phyloP scores from a whole-genome alignment of 2,329 filamentous ascomycete genomes.

The Fusarium mundagurra region DNA sequence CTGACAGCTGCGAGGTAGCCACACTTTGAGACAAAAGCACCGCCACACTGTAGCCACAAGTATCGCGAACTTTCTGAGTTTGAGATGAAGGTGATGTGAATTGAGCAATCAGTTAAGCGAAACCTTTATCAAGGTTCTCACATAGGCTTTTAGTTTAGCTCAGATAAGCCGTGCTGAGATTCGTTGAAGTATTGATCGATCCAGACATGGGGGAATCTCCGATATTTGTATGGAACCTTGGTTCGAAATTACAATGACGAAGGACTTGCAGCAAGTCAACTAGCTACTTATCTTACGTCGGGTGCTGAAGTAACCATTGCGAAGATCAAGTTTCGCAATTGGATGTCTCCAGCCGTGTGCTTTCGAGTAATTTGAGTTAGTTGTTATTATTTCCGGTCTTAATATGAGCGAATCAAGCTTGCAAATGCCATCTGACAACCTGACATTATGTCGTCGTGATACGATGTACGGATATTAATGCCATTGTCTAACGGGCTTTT shows the following conservation, averaged over 20 bases:
- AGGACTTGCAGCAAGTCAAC: not conserved
- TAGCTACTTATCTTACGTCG: not conserved
- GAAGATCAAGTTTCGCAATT: not conserved
- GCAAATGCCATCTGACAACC: not conserved
- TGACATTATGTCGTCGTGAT: not conserved
- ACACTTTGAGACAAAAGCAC: constrained; percentile 17
- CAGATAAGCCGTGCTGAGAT: not conserved
- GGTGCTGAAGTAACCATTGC: not conserved
- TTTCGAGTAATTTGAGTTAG: not conserved
- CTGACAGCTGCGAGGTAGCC: constrained; percentile 34
- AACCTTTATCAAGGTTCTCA: constrained; percentile 3
- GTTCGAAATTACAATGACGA: constrained; percentile 14
- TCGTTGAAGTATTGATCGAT: constrained; percentile 5
- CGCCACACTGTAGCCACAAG: constrained; percentile 23
- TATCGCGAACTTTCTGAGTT: not conserved
- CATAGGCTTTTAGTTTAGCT: not conserved
- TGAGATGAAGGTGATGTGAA: not conserved
- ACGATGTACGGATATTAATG: constrained; percentile 30
- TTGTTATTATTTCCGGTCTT: not conserved
- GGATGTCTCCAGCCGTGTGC: not conserved
- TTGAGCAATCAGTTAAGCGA: constrained; percentile 18
- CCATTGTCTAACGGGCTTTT: constrained; percentile 14
- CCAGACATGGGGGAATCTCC: constrained; percentile 12
- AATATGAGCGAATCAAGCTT: not conserved
- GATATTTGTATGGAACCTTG: constrained; percentile 2